Evolutionary conservation across 306 rosid species (phyloP).

Genomic region (Lupinus albus): DNA sequence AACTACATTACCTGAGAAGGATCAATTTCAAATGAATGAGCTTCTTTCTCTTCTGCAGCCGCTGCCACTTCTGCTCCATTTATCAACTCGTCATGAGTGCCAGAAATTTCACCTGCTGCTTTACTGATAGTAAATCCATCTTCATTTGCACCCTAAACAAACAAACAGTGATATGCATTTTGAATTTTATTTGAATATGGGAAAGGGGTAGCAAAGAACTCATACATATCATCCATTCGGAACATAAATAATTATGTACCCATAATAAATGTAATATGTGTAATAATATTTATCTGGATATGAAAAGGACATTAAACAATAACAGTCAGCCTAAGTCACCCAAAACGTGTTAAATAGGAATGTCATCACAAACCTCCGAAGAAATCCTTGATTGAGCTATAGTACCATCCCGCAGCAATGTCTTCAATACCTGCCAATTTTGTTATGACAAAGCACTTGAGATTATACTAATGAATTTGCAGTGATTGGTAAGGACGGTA

Average conservation of each 20-base stretch:
- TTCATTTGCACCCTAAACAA: constrained; percentile 59
- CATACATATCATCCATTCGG: constrained; percentile 3
- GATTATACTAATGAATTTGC: constrained; percentile 7
- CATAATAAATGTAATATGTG: constrained; percentile 7
- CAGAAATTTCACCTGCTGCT: constrained; percentile 74
- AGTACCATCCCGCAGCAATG: constrained; percentile 74
- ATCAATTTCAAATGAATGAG: constrained; percentile 86
- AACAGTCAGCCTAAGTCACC: not conserved
- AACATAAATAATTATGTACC: not conserved
- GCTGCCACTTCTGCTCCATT: constrained; percentile 90
- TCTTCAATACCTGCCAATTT: constrained; percentile 79
- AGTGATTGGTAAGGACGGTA: constrained; percentile 14
- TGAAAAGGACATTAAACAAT: not conserved
- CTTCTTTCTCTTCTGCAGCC: constrained; percentile 84
- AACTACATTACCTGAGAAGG: constrained; percentile 69
- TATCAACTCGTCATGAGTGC: constrained; percentile 71
- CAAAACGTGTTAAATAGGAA: constrained; percentile 16
- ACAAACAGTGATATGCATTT: constrained; percentile 23
- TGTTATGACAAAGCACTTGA: constrained; percentile 29
- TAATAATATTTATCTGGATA: constrained; percentile 27
- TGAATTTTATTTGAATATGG: constrained; percentile 16
- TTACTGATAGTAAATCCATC: constrained; percentile 90
- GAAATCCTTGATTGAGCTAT: constrained; percentile 72
- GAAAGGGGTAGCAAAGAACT: constrained; percentile 20
- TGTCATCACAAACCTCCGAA: constrained; percentile 64